phyloP scores from a whole-genome alignment of 768 basidiomycete species.

The Trametes cubensis region DNA sequence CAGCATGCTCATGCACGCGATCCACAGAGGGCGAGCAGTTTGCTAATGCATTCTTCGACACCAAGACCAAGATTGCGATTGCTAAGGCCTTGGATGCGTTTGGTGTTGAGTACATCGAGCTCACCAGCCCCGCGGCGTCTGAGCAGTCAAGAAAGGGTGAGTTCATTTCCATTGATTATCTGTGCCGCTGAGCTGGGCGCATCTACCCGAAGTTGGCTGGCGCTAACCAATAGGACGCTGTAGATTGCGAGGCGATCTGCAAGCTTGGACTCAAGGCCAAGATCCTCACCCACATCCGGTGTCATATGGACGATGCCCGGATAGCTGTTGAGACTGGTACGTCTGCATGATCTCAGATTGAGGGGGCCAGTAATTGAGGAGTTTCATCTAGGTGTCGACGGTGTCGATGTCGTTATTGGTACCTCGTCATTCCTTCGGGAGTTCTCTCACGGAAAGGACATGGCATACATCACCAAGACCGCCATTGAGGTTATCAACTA shows the following conservation, averaged over 20 bases:
- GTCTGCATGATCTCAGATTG: conserved; percentile 17
- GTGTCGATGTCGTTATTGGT: conserved; percentile 98
- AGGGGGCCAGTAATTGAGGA: neutral
- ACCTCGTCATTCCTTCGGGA: conserved; percentile 99
- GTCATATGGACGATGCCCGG: conserved; percentile 99
- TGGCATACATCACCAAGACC: conserved; percentile 98
- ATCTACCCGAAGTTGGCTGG: neutral
- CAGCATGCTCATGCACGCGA: conserved; percentile 17
- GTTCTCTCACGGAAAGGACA: conserved; percentile 99
- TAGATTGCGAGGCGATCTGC: conserved; percentile 98
- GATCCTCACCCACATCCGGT: conserved; percentile 98
- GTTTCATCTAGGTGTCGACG: conserved; percentile 77
- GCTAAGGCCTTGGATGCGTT: conserved; percentile 98
- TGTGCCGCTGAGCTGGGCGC: neutral
- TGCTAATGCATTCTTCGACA: conserved; percentile 99
- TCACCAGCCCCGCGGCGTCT: conserved; percentile 96
- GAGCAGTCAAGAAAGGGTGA: conserved; percentile 75
- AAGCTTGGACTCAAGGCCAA: conserved; percentile 95
- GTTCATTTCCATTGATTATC: conserved; percentile 11
- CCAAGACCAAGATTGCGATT: conserved; percentile 99
- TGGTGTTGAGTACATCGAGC: conserved; percentile 99
- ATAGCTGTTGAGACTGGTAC: conserved; percentile 97
- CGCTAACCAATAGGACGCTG: conserved; percentile 16
- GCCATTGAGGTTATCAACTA: conserved; percentile 99
- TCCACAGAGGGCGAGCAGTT: conserved; percentile 94